Conservation (phyloP, 257 asterid species). For the Solanum bukasovii region DNA sequence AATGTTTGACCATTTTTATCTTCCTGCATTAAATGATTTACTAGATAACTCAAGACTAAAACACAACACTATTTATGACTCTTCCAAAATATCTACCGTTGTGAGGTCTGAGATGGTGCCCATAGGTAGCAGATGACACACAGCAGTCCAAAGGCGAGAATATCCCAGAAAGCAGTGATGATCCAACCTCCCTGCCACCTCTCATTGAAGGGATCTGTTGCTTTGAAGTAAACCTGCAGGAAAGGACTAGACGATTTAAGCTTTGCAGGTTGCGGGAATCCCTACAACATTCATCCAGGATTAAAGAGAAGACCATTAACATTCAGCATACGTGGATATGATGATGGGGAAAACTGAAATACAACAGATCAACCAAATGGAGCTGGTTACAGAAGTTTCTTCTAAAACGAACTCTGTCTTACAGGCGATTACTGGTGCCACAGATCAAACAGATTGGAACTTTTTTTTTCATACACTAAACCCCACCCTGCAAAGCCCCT, state of each 20-base stretch:
- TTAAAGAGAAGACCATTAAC: background rate
- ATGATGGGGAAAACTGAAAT: background rate
- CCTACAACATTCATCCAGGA: background rate
- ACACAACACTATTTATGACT: background rate
- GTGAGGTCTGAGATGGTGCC: conserved; percentile 95
- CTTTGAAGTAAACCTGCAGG: conserved; percentile 82
- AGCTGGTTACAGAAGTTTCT: background rate
- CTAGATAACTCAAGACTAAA: background rate
- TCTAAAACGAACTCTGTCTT: background rate
- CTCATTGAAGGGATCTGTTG: conserved; percentile 96
- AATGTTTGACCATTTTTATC: background rate
- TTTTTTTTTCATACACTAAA: background rate
- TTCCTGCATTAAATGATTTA: background rate
- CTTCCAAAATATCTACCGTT: conserved; percentile 40
- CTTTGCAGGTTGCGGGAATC: background rate
- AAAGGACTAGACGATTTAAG: conserved; percentile 3
- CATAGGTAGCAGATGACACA: conserved; percentile 90
- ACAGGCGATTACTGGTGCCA: background rate
- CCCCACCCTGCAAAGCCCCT: background rate
- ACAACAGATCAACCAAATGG: background rate
- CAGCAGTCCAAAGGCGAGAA: conserved; percentile 68
- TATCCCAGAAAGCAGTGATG: conserved; percentile 95
- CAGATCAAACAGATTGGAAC: background rate
- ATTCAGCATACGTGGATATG: background rate
- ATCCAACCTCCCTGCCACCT: conserved; percentile 97